These are phyloP conservation scores for Brassica rapa DNA, from an alignment of 345 rosid species.

Conservation along the genomic window DNA sequence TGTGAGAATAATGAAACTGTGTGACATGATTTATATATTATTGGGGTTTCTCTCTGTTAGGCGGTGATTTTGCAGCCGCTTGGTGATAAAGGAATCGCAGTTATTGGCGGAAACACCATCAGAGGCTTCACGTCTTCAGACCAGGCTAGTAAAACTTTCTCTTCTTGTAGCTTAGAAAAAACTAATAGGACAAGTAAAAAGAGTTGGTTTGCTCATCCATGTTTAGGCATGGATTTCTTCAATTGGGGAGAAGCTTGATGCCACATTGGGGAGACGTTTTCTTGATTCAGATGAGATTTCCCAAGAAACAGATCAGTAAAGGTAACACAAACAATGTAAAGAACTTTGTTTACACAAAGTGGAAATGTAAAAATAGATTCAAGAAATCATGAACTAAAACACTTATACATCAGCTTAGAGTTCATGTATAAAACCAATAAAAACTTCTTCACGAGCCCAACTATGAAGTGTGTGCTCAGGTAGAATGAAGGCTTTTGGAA, in stretches of 20 bases:
- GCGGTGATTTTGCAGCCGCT: slow-evolving; percentile 94
- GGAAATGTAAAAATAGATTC: slow-evolving; percentile 13
- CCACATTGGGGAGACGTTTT: slow-evolving; percentile 55
- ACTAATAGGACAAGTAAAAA: neutral
- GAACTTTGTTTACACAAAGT: slow-evolving; percentile 20
- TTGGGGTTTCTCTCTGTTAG: slow-evolving; percentile 41
- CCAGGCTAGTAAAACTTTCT: slow-evolving; percentile 54
- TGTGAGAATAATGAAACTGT: neutral
- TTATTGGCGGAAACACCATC: slow-evolving; percentile 87
- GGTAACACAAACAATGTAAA: slow-evolving; percentile 8
- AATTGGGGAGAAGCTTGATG: slow-evolving; percentile 82
- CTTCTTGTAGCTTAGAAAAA: neutral
- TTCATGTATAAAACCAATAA: neutral
- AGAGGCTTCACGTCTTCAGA: slow-evolving; percentile 89
- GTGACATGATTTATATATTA: neutral
- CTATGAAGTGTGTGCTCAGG: slow-evolving; percentile 6
- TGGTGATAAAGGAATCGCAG: slow-evolving; percentile 70
- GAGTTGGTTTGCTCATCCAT: slow-evolving; percentile 1
- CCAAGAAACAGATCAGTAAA: neutral
- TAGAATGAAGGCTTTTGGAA: neutral
- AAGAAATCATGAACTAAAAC: slow-evolving; percentile 6
- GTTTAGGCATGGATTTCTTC: slow-evolving; percentile 83
- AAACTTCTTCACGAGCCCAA: slow-evolving; percentile 9
- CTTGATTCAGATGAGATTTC: slow-evolving; percentile 7
- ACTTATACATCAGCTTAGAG: slow-evolving; percentile 6